Evolutionary conservation across 805 yeast genomes (phyloP).

Genomic region (Metschnikowia colocasiae): DNA sequence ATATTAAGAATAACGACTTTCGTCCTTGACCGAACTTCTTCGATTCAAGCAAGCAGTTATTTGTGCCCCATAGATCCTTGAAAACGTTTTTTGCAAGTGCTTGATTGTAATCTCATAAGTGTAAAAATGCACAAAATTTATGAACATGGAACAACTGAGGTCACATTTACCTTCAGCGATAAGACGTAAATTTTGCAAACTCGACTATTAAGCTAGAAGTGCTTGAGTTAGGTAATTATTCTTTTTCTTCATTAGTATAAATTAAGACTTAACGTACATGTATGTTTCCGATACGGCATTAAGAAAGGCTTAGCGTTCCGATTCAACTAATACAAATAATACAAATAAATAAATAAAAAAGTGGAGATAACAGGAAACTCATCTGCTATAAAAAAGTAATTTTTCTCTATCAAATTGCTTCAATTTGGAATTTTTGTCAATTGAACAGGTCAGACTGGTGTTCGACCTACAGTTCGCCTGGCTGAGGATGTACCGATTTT

Average conservation of each 20-base stretch:
- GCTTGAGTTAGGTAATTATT: not conserved
- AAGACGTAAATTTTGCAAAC: not conserved
- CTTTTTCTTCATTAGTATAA: not conserved
- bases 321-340: not conserved
- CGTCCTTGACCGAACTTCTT: not conserved
- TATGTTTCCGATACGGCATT: not conserved
- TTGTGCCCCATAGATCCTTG: not conserved
- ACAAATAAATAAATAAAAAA: too few species aligned
- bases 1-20: not conserved
- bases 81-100: not conserved
- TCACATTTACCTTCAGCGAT: not conserved
- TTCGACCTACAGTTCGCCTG: not conserved
- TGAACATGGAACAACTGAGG: not conserved
- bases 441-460: not conserved
- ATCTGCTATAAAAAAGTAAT: too few species aligned
- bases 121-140: not conserved
- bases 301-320: too few species aligned
- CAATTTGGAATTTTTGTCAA: not conserved
- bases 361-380: too few species aligned
- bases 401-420: too few species aligned
- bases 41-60: not conserved
- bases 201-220: not conserved
- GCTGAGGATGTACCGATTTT: slow-evolving; percentile 13
- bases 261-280: not conserved
- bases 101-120: not conserved